Evolutionary conservation across 73 alveolate species (phyloP).

Genomic region (Paramecium pentaurelia): DNA sequence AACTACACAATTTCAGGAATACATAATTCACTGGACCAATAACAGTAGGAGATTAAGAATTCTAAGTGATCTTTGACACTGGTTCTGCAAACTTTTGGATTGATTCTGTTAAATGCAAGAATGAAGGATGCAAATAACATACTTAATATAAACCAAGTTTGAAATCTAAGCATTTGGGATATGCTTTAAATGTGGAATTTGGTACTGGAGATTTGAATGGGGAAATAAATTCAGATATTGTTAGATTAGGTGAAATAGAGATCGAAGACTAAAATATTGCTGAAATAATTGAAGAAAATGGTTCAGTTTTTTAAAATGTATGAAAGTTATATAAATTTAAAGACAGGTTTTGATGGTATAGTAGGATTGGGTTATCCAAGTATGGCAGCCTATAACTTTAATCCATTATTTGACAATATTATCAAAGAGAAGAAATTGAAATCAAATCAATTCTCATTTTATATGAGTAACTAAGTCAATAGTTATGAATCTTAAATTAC

Average conservation of each 20-base stretch:
- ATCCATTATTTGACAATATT: slow-evolving; percentile 71
- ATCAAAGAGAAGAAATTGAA: slow-evolving; percentile 60
- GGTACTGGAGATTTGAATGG: slow-evolving; percentile 71
- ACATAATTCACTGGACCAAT: slow-evolving; percentile 59
- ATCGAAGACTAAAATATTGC: slow-evolving; percentile 65
- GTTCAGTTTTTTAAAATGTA: slow-evolving; percentile 69
- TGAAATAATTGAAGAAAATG: slow-evolving; percentile 74
- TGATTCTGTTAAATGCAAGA: slow-evolving; percentile 62
- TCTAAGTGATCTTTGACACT: slow-evolving; percentile 80
- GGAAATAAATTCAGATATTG: slow-evolving; percentile 57
- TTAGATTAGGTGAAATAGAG: slow-evolving; percentile 63
- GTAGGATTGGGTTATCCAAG: slow-evolving; percentile 76
- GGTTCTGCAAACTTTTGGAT: slow-evolving; percentile 72
- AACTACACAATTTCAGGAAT: slow-evolving; percentile 44
- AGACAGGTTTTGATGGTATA: slow-evolving; percentile 62
- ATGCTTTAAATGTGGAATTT: slow-evolving; percentile 16
- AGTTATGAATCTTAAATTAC: slow-evolving; percentile 62
- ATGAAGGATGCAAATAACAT: slow-evolving; percentile 57
- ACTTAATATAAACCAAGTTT: slow-evolving; percentile 42
- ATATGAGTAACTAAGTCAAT: slow-evolving; percentile 35
- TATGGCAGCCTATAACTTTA: slow-evolving; percentile 72
- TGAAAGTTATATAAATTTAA: background rate
- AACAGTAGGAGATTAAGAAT: slow-evolving; percentile 69
- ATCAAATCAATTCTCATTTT: slow-evolving; percentile 71
- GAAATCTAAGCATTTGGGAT: slow-evolving; percentile 35